Evolutionary conservation across 2,329 filamentous ascomycete species (phyloP).

Genomic region (Hypoxylon sp.): DNA sequence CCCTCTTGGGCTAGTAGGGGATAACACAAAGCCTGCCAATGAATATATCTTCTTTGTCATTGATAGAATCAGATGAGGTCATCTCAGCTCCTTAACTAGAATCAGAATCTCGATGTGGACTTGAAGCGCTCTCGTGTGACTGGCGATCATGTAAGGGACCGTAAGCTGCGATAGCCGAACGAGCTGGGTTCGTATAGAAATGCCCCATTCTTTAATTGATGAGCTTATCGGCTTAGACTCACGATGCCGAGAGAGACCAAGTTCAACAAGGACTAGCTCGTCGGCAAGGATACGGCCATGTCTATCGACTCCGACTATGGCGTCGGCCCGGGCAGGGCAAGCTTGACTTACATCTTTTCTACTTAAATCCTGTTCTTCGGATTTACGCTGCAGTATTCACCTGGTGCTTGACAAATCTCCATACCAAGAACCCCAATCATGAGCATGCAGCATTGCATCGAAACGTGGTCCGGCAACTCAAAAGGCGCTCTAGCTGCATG

Average conservation of each 20-base stretch:
- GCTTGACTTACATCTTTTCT: neutral
- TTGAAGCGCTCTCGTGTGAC: too few relatives aligned
- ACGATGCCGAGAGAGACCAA: neutral
- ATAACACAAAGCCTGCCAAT: too few relatives aligned
- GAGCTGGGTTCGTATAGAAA: neutral
- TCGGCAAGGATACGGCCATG: neutral
- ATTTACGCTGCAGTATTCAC: neutral
- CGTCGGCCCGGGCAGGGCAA: too few relatives aligned
- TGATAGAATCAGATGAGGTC: too few relatives aligned
- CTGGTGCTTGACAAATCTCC: neutral
- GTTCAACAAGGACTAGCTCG: neutral
- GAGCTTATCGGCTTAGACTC: neutral
- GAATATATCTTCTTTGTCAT: too few relatives aligned
- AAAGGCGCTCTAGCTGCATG: neutral
- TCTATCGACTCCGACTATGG: neutral
- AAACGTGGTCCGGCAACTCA: neutral
- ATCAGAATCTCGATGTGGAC: neutral
- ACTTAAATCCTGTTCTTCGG: neutral
- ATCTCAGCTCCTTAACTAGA: too few relatives aligned
- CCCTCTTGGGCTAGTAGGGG: too few relatives aligned
- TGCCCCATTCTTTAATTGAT: neutral
- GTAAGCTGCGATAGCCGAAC: too few relatives aligned
- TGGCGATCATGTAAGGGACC: neutral
- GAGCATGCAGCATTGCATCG: conserved; percentile 5
- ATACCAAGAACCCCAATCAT: neutral